Base-by-base conservation (phyloP, 179 eudicot genomes). In the Heliamphora pulchella region DNA sequence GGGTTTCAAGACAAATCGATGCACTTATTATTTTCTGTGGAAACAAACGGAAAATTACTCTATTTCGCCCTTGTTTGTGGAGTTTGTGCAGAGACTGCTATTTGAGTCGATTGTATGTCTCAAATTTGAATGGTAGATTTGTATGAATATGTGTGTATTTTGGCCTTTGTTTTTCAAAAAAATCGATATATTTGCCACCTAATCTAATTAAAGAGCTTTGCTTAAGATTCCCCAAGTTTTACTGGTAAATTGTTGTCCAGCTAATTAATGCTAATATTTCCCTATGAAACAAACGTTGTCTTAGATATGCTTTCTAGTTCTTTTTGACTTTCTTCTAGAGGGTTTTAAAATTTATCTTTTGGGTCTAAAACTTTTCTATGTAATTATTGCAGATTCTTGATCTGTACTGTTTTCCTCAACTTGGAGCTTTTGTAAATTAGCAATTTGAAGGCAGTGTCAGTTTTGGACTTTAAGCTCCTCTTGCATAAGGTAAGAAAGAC, bases 401-500 rank as follows among this genome's bases (percentile, higher is more conserved):
- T 39, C 13, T 7, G 54, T 54, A 54, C 53, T 41, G 75, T 39
- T 14, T 61, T 58, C 13, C 13, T 54, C 39, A 43, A 10, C 14
- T 61, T 17, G 65, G 78, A 48, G 64, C 39, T 51, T 20, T 13
- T 43, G 20, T 66, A 66, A 67, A 5, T 18, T 46, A 10, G 9
- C 57, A 5, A 31, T 58, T 70, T 70, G 54, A 59, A 59, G 68
- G 68, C 68, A 79, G 68, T 18, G 47, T 47, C 31, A 46, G 54
- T 50, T 18, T 55, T 8, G 50, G 44, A n/a, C 76, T 55, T 71
- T 43, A 13, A 39, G 0, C 53, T 15, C 51, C 47, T 57, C 74
- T 53, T 83, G 57, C 15, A 86, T 80, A 86, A 86, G 89, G 89
- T 86, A 82, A 86, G 89, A 80, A 84, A 84, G 76, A 83, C 46